These are phyloP conservation scores for Prototheca cutis DNA, from an alignment of 163 green algal species.

Conservation along the genomic window DNA sequence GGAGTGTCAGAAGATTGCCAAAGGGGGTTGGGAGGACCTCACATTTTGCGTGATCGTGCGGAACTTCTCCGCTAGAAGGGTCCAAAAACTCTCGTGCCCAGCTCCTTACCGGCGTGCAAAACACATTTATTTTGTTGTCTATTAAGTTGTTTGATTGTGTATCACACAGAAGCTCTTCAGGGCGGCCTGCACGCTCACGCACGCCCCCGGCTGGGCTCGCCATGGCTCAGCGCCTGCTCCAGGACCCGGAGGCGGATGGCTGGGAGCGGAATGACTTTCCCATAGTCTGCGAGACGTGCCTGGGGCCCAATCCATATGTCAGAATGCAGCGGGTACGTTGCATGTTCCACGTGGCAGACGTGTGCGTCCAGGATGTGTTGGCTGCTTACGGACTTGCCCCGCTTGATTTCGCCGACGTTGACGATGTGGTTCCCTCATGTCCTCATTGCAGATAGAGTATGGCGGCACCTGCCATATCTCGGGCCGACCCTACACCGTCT, in stretches of 20 bases:
- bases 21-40: too few relatives aligned
- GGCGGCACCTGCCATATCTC: slow-evolving; percentile 88
- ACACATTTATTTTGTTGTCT: background rate
- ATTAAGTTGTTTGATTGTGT: background rate
- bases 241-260: slow-evolving; percentile 55
- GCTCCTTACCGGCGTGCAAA: too few relatives aligned
- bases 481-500: slow-evolving; percentile 95
- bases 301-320: slow-evolving; percentile 97
- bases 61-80: background rate
- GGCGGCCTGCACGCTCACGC: too few relatives aligned
- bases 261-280: slow-evolving; percentile 94
- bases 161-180: too few relatives aligned
- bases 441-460: slow-evolving; percentile 67
- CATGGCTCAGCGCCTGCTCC: slow-evolving; percentile 19
- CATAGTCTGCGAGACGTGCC: slow-evolving; percentile 95
- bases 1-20: too few relatives aligned
- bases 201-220: too few relatives aligned
- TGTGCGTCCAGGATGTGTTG: background rate
- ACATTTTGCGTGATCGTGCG: background rate
- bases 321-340: slow-evolving; percentile 84
- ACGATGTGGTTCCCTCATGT: too few relatives aligned
- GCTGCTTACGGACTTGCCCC: too few relatives aligned
- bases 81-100: too few relatives aligned
- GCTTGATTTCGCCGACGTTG: too few relatives aligned
- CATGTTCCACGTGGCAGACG: background rate